Evolutionary conservation across 768 basidiomycete genomes (phyloP).

Genomic region (Calocybe indica): DNA sequence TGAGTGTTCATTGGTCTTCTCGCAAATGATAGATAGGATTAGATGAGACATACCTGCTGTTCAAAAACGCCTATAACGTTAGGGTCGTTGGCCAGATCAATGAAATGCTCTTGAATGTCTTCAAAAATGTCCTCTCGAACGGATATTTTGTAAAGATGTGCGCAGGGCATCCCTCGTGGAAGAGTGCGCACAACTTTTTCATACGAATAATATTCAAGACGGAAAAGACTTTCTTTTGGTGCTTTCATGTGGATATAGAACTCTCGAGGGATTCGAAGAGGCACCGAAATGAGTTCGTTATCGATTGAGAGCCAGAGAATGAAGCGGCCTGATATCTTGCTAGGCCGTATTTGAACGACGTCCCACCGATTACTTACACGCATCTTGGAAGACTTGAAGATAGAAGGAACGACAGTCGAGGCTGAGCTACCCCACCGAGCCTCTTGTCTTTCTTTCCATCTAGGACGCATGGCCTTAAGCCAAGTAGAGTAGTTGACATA

Average conservation of each 20-base stretch:
- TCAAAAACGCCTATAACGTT: constrained; percentile 95
- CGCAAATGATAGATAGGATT: background rate
- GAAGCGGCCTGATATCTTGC: constrained; percentile 74
- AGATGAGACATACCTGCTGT: constrained; percentile 54
- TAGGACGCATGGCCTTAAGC: constrained; percentile 68
- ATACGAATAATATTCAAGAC: constrained; percentile 57
- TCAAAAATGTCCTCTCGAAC: constrained; percentile 83
- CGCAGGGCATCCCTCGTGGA: constrained; percentile 71
- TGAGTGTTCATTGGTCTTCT: constrained; percentile 20
- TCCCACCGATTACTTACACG: constrained; percentile 79
- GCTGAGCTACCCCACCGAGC: constrained; percentile 35
- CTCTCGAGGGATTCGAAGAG: constrained; percentile 82
- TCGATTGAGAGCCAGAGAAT: constrained; percentile 85
- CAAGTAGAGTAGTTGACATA: constrained; percentile 64
- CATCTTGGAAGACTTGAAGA: constrained; percentile 63
- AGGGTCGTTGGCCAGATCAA: constrained; percentile 87
- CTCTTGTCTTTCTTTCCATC: constrained; percentile 65
- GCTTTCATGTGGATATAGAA: constrained; percentile 91
- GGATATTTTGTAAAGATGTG: constrained; percentile 76
- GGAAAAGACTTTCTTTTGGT: constrained; percentile 57
- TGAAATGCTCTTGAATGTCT: constrained; percentile 85
- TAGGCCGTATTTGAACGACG: constrained; percentile 82
- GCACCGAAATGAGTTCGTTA: constrained; percentile 69
- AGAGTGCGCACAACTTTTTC: constrained; percentile 73
- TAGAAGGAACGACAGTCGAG: constrained; percentile 51